Evolutionary conservation across 2,329 filamentous ascomycete genomes (phyloP).

Genomic region (Beauveria australis): DNA sequence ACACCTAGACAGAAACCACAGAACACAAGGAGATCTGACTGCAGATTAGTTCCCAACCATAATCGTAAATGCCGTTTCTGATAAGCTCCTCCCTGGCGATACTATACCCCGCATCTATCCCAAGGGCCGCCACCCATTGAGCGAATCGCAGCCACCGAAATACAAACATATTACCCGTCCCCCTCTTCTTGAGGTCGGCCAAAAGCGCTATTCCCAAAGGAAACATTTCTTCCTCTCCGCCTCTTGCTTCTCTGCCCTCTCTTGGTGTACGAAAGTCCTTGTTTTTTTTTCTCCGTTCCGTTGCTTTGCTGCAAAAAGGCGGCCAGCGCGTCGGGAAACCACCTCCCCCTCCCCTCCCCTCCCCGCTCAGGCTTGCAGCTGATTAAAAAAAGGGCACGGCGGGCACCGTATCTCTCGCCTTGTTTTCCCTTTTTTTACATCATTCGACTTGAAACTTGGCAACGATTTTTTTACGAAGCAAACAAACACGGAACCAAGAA

Average conservation of each 20-base stretch:
- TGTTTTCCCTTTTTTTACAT: neutral
- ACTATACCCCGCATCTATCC: neutral
- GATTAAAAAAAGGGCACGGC: neutral
- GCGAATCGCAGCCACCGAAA: slow-evolving; percentile 2
- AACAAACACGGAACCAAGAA: neutral
- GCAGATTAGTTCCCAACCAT: too few relatives aligned
- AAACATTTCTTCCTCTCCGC: neutral
- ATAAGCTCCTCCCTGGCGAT: neutral
- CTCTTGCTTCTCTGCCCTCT: neutral
- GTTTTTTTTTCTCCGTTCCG: neutral
- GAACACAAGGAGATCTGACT: too few relatives aligned
- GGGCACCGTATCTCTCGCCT: neutral
- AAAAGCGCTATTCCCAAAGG: neutral
- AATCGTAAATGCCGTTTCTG: neutral
- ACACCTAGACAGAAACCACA: too few relatives aligned
- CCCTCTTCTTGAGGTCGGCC: neutral
- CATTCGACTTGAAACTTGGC: too few relatives aligned
- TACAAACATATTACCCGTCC: neutral
- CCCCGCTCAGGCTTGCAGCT: slow-evolving; percentile 4
- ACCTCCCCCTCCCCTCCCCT: too few relatives aligned
- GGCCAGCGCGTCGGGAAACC: too few relatives aligned
- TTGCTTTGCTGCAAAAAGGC: neutral
- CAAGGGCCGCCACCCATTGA: neutral
- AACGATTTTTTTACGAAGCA: neutral
- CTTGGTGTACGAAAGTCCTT: too few relatives aligned